A percentile compares a stretch with the other conserved stretches of the same genome.
These are phyloP conservation scores for Coniochaeta pulveracea DNA, from an alignment of 2,329 filamentous ascomycete species.

Conservation along the genomic window DNA sequence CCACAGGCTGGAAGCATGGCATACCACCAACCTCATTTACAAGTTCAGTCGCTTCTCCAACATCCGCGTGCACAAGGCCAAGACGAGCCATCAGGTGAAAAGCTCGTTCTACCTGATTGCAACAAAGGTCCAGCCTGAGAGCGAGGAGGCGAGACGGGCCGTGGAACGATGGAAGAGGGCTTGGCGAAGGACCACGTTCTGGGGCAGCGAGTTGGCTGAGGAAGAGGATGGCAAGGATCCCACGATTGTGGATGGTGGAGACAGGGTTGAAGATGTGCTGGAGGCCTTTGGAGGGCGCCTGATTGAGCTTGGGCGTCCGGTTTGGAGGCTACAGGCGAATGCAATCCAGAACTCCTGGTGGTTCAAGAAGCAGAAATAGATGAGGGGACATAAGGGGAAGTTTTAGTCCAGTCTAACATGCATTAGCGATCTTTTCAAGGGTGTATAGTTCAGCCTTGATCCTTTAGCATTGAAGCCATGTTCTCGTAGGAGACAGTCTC, in stretches of 20 bases:
- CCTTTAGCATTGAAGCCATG: no score
- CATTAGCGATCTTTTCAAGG: no score
- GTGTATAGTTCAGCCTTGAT: no score
- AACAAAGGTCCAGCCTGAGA: conserved; percentile 22
- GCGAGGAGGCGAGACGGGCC: conserved; percentile 19
- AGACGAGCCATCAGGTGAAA: conserved; percentile 22
- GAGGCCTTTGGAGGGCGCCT: conserved; percentile 23
- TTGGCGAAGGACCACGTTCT: conserved; percentile 29
- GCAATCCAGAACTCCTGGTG: conserved; percentile 18
- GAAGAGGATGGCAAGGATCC: background rate
- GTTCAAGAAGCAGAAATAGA: no score
- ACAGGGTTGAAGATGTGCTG: conserved; percentile 16
- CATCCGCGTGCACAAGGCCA: conserved; percentile 33
- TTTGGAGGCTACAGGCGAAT: conserved; percentile 24
- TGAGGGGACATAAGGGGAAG: no score
- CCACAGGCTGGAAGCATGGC: conserved; percentile 32
- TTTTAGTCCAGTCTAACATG: no score
- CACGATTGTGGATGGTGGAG: conserved; percentile 5
- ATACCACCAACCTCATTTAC: conserved; percentile 23
- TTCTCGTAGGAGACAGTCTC: no score
- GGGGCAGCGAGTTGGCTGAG: conserved; percentile 5
- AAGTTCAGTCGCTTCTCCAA: conserved; percentile 28
- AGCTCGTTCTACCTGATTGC: conserved; percentile 45
- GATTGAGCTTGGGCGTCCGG: conserved; percentile 15
- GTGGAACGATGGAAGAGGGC: conserved; percentile 25